A percentile compares a stretch with the other conserved stretches of the same genome.
phyloP scores from a whole-genome alignment of 176 grass and related monocot species.

The Alloteropsis semialata region DNA sequence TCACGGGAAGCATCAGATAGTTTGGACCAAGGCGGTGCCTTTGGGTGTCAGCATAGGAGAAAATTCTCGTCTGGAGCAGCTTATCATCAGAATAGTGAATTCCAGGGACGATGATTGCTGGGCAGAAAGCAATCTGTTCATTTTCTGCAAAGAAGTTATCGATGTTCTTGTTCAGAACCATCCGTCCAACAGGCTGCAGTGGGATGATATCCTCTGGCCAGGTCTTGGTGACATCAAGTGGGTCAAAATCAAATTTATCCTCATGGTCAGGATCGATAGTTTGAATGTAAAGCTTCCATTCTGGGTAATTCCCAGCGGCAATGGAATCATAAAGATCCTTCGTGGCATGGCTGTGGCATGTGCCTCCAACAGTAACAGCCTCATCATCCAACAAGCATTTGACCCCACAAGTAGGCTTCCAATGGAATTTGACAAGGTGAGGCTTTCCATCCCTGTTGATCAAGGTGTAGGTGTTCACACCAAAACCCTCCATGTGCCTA shows the following conservation, averaged over 20 bases:
- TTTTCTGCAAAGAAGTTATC: conserved; percentile 85
- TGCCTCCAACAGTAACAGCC: conserved; percentile 69
- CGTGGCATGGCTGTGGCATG: conserved; percentile 82
- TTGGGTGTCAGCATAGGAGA: conserved; percentile 86
- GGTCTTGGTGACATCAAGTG: conserved; percentile 84
- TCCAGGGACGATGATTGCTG: conserved; percentile 79
- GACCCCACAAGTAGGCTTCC: conserved; percentile 88
- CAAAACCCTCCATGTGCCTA: conserved; percentile 92
- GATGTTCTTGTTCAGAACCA: conserved; percentile 93
- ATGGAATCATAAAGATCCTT: conserved; percentile 86
- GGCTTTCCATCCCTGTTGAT: conserved; percentile 70
- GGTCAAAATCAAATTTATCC: conserved; percentile 80
- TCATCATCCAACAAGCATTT: conserved; percentile 84
- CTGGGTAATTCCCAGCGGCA: conserved; percentile 66
- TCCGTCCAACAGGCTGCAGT: conserved; percentile 74
- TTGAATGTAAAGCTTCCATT: conserved; percentile 88
- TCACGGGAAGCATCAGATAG: conserved; percentile 87
- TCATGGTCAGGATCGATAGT: conserved; percentile 69
- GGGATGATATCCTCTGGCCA: conserved; percentile 88
- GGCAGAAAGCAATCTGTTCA: conserved; percentile 88
- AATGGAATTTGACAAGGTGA: conserved; percentile 84
- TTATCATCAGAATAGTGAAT: conserved; percentile 95
- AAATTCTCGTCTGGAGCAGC: conserved; percentile 82
- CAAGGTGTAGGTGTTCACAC: conserved; percentile 84
- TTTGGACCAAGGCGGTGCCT: conserved; percentile 86